phyloP scores from a whole-genome alignment of 352 stramenopile species.

The Phytopythium montanum region DNA sequence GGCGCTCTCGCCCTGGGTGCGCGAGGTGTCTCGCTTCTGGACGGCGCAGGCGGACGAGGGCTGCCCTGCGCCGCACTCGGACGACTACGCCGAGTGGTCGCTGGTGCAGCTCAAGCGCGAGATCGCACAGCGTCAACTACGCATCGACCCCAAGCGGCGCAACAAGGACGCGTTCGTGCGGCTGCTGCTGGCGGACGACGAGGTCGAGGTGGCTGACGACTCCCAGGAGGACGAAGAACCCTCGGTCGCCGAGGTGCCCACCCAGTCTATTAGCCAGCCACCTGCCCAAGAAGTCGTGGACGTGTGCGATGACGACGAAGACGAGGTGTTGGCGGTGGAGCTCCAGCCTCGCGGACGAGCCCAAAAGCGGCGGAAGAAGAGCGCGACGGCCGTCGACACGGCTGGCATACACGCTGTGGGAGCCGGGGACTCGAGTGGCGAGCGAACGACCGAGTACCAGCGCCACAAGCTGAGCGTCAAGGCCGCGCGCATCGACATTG shows the following conservation, averaged over 20 bases:
- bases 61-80: slow-evolving; percentile 38
- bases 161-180: slow-evolving; percentile 46
- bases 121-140: slow-evolving; percentile 47
- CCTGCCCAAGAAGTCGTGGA: slow-evolving; percentile 6
- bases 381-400: neutral
- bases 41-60: slow-evolving; percentile 35
- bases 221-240: slow-evolving; percentile 1
- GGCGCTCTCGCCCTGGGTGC: slow-evolving; percentile 17
- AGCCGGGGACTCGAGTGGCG: neutral
- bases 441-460: slow-evolving; percentile 29
- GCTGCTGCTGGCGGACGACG: slow-evolving; percentile 31
- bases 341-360: neutral
- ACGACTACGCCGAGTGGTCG: slow-evolving; percentile 52
- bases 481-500: slow-evolving; percentile 36
- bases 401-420: neutral
- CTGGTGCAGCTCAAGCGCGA: slow-evolving; percentile 50
- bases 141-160: slow-evolving; percentile 34
- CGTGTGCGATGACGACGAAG: slow-evolving; percentile 18
- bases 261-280: neutral
- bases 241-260: neutral
- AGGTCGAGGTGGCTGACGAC: slow-evolving; percentile 8
- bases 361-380: slow-evolving; percentile 2
- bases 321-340: slow-evolving; percentile 3
- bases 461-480: slow-evolving; percentile 36
- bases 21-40: slow-evolving; percentile 36